Evolutionary conservation across 768 basidiomycete genomes (phyloP).

Genomic region (Xerocomellus chrysenteron): DNA sequence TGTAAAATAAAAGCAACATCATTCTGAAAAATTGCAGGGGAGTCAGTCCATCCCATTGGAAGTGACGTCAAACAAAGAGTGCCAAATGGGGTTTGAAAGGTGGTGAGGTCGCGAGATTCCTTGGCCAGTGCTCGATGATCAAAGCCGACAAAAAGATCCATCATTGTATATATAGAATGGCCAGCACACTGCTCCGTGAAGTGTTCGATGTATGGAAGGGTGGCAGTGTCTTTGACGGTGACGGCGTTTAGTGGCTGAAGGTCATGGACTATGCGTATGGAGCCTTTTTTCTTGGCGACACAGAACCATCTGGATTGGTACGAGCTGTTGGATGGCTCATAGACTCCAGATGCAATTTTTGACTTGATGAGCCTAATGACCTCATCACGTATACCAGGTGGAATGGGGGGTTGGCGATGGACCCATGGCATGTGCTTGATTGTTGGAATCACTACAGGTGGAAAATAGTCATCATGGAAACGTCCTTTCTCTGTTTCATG

Average conservation of each 20-base stretch:
- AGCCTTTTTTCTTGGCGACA: constrained; percentile 31
- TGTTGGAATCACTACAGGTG: constrained; percentile 32
- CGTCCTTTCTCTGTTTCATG: constrained; percentile 34
- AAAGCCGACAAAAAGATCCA: too few relatives aligned
- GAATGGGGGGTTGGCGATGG: constrained; percentile 29
- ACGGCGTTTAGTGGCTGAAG: constrained; percentile 24
- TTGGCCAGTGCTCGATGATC: too few relatives aligned
- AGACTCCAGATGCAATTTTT: constrained; percentile 38
- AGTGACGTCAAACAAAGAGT: constrained; percentile 31
- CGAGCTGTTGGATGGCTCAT: constrained; percentile 38
- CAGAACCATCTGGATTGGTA: constrained; percentile 43
- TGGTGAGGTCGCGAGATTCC: too few relatives aligned
- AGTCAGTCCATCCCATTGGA: constrained; percentile 46
- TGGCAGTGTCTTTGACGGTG: constrained; percentile 8
- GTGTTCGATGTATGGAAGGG: constrained; percentile 11
- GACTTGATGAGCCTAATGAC: constrained; percentile 30
- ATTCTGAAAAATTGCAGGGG: constrained; percentile 39
- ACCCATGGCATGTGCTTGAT: constrained; percentile 38
- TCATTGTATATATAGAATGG: too few relatives aligned
- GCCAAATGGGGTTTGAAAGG: constrained; percentile 42
- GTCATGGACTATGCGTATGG: constrained; percentile 22
- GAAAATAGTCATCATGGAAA: constrained; percentile 35
- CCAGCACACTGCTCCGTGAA: constrained; percentile 6
- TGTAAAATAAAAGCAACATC: constrained; percentile 39
- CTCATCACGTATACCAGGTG: constrained; percentile 25